Conservation (phyloP, 2,329 filamentous ascomycete species). For the Gliomastix tumulicola region DNA sequence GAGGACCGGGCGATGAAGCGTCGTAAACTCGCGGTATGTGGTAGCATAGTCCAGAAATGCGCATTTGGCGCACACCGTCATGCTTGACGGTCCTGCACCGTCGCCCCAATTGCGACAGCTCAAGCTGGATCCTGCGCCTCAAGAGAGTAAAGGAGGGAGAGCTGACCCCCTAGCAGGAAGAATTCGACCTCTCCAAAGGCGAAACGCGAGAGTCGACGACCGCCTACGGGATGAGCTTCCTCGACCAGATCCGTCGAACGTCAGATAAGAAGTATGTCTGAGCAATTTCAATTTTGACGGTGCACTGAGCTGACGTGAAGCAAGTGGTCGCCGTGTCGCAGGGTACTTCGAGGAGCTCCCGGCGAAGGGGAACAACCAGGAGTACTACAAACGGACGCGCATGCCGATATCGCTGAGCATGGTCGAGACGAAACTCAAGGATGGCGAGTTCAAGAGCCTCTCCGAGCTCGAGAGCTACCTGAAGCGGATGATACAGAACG, state of each 20-base stretch:
- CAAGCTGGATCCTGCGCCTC: no score
- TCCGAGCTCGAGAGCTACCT: constrained; percentile 76
- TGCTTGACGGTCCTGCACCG: neutral
- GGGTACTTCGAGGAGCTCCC: constrained; percentile 69
- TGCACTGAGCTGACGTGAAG: neutral
- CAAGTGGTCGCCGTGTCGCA: constrained; percentile 65
- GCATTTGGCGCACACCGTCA: no score
- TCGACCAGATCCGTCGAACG: constrained; percentile 68
- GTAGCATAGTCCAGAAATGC: no score
- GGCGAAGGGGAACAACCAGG: constrained; percentile 53
- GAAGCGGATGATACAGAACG: constrained; percentile 82
- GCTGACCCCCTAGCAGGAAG: constrained; percentile 17
- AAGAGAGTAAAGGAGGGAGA: constrained; percentile 6
- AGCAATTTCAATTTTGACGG: neutral
- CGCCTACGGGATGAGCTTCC: constrained; percentile 63
- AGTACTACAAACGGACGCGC: constrained; percentile 71
- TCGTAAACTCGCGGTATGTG: constrained; percentile 40
- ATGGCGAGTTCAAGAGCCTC: constrained; percentile 61
- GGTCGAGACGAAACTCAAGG: constrained; percentile 68
- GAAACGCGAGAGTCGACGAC: constrained; percentile 65
- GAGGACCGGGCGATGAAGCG: constrained; percentile 50
- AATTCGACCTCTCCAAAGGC: constrained; percentile 41
- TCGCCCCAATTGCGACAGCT: neutral
- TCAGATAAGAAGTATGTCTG: constrained; percentile 71
- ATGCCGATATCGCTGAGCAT: constrained; percentile 73